Evolutionary conservation across 2,329 filamentous ascomycete genomes (phyloP).

Genomic region (Claviceps monticola): DNA sequence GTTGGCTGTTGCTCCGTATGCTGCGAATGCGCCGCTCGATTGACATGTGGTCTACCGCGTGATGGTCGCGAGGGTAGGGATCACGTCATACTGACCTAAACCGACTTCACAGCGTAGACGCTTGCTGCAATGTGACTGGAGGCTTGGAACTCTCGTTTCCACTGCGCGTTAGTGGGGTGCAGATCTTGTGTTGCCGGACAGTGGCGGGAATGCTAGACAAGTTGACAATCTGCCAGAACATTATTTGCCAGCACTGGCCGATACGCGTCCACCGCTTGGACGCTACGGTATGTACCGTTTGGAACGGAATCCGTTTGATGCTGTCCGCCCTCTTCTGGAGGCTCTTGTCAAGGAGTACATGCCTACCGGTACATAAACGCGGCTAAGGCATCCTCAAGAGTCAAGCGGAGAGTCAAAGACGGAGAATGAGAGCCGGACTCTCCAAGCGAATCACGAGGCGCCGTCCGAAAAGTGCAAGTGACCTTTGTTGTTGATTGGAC

Average conservation of each 20-base stretch:
- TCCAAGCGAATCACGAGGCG: too few species aligned
- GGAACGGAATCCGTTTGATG: too few species aligned
- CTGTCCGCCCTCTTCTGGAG: too few species aligned
- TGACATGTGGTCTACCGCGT: background rate
- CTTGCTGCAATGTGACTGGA: background rate
- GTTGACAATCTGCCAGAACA: background rate
- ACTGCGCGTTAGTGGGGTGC: background rate
- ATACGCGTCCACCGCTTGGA: background rate
- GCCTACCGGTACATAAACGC: too few species aligned
- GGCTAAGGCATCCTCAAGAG: too few species aligned
- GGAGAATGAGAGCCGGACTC: too few species aligned
- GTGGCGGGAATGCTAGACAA: background rate
- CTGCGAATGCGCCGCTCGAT: background rate
- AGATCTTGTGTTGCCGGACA: background rate
- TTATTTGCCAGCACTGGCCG: background rate
- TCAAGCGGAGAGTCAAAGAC: too few species aligned
- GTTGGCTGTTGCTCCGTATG: background rate
- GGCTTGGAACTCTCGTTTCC: background rate
- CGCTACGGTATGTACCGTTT: too few species aligned
- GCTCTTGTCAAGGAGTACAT: too few species aligned
- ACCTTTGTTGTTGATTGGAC: background rate
- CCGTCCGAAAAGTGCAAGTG: too few species aligned
- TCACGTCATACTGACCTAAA: slow-evolving; percentile 1
- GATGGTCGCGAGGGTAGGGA: background rate
- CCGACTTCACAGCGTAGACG: background rate